A percentile compares a stretch with the other conserved stretches of the same genome.
These are phyloP conservation scores for Solanum sitiens DNA, from an alignment of 257 asterid species.

Conservation along the genomic window DNA sequence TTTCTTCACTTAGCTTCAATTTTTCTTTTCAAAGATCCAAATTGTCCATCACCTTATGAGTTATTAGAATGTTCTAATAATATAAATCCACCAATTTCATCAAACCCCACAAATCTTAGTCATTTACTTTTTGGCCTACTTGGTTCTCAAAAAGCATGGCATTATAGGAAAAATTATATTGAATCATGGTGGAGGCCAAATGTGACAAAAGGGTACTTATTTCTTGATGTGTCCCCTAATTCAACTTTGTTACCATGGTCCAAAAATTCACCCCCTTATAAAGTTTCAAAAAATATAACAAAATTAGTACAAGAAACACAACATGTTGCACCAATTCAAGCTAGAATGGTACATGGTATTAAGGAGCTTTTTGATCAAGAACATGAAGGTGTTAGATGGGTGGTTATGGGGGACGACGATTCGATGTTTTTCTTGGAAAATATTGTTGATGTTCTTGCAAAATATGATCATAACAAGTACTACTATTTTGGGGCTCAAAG, in stretches of 20 bases:
- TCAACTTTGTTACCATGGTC: conserved; percentile 46
- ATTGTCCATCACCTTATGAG: background rate
- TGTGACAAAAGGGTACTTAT: conserved; percentile 37
- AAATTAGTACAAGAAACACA: conserved; percentile 4
- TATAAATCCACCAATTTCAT: background rate
- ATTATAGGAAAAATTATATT: conserved; percentile 27
- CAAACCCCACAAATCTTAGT: conserved; percentile 25
- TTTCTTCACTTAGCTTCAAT: background rate
- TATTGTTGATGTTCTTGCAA: conserved; percentile 36
- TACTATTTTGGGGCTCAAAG: conserved; percentile 51
- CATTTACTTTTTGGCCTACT: conserved; percentile 50
- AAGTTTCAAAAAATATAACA: conserved; percentile 24
- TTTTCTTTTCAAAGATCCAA: background rate
- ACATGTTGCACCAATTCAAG: conserved; percentile 30
- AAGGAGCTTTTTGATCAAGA: conserved; percentile 36
- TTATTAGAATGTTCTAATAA: background rate
- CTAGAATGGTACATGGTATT: conserved; percentile 48
- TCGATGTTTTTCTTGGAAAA: conserved; percentile 41
- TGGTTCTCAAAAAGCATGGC: conserved; percentile 45
- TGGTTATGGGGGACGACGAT: conserved; percentile 66
- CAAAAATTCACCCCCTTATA: conserved; percentile 38
- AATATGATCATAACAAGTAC: conserved; percentile 36
- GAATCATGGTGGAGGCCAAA: conserved; percentile 70
- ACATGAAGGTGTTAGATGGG: conserved; percentile 33
- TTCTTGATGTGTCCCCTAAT: conserved; percentile 30